Conservation (phyloP, 768 basidiomycete species). For the Lactifluus piperatus region DNA sequence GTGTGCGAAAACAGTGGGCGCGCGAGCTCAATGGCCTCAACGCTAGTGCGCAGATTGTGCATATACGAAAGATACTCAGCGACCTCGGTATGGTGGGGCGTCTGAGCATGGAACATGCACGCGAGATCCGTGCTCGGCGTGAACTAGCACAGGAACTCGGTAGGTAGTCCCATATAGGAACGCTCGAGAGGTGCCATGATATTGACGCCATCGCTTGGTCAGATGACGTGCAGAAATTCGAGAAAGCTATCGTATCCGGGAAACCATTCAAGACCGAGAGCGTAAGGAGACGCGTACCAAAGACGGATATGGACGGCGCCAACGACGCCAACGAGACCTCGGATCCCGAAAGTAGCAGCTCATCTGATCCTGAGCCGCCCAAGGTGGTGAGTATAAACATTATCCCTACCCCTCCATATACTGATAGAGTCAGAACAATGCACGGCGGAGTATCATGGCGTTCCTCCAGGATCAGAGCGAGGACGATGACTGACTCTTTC, state of each 20-base stretch:
- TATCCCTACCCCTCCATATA: neutral
- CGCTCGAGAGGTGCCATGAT: neutral
- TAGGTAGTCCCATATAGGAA: slow-evolving; percentile 29
- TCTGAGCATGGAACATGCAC: slow-evolving; percentile 74
- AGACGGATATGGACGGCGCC: slow-evolving; percentile 22
- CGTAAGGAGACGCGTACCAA: slow-evolving; percentile 13
- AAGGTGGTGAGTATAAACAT: neutral
- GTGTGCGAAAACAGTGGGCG: slow-evolving; percentile 68
- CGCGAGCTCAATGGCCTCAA: slow-evolving; percentile 59
- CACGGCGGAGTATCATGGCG: slow-evolving; percentile 55
- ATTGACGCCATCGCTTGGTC: slow-evolving; percentile 1
- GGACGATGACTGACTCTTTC: slow-evolving; percentile 41
- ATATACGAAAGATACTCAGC: slow-evolving; percentile 52
- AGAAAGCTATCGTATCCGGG: slow-evolving; percentile 37
- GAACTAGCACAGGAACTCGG: slow-evolving; percentile 75
- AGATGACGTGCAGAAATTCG: slow-evolving; percentile 76
- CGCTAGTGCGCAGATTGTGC: slow-evolving; percentile 51
- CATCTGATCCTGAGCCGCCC: neutral
- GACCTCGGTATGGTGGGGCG: slow-evolving; percentile 78
- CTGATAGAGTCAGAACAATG: slow-evolving; percentile 31
- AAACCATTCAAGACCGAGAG: slow-evolving; percentile 22
- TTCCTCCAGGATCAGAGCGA: slow-evolving; percentile 62
- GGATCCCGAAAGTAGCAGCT: slow-evolving; percentile 26
- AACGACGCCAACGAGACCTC: slow-evolving; percentile 29
- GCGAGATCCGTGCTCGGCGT: slow-evolving; percentile 57